Percentiles rank a stretch among this genome's conserved stretches.
Conservation (phyloP, 2,329 filamentous ascomycete species). For the Claviceps quebecensis region DNA sequence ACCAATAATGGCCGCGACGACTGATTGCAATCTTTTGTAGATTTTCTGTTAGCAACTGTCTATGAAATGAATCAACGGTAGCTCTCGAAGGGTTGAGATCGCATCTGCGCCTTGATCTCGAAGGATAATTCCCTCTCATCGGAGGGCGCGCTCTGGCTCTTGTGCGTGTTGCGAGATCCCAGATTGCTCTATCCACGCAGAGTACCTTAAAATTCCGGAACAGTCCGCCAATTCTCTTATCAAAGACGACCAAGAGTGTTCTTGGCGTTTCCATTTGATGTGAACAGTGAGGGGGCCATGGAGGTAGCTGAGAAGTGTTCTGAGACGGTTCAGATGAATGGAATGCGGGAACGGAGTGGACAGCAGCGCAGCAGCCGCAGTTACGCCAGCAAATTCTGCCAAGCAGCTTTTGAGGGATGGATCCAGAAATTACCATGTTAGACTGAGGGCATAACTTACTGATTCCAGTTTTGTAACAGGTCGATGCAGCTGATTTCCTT, state of each 20-base stretch:
- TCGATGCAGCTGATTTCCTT: neutral
- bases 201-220: neutral
- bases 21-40: neutral
- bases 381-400: neutral
- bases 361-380: no score
- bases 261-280: neutral
- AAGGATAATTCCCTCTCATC: neutral
- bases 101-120: neutral
- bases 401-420: neutral
- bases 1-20: neutral
- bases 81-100: neutral
- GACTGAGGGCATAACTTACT: neutral
- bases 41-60: neutral
- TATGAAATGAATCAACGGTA: no score
- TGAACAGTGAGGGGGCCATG: neutral
- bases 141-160: neutral
- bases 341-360: slow-evolving; percentile 4
- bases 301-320: neutral
- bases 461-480: neutral
- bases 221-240: neutral
- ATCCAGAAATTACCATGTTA: neutral
- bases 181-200: neutral
- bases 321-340: slow-evolving; percentile 3
- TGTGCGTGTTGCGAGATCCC: neutral
- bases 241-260: neutral